phyloP scores from a whole-genome alignment of 1,139 yeast genomes.

The Meyerozyma athensensis region DNA sequence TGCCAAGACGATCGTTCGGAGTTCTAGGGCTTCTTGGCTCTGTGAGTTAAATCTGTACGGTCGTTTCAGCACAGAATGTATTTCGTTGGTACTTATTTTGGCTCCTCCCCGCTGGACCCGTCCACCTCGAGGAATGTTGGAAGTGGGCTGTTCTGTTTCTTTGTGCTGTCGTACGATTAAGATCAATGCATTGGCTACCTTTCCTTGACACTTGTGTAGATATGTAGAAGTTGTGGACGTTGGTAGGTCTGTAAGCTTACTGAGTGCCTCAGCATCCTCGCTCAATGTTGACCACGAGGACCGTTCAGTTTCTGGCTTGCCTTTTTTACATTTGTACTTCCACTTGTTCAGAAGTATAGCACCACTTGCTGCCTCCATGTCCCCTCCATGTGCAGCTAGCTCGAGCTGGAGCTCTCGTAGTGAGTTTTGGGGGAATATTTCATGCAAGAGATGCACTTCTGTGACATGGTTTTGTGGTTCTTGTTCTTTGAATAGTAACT shows the following conservation, averaged over 20 bases:
- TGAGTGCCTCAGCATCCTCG: not conserved
- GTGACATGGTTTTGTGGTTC: too few species aligned
- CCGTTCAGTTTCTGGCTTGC: too few species aligned
- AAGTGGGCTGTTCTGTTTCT: not conserved
- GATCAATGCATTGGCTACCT: not conserved
- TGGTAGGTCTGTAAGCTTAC: not conserved
- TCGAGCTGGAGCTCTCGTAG: not conserved
- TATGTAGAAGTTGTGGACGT: not conserved
- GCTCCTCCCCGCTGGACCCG: constrained; percentile 22
- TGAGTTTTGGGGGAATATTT: not conserved
- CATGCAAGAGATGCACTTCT: too few species aligned
- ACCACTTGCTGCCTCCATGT: not conserved
- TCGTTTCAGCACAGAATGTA: constrained; percentile 6
- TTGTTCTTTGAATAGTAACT: not conserved
- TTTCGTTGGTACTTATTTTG: not conserved
- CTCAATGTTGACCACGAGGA: not conserved
- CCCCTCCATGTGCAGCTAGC: not conserved
- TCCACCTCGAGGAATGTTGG: constrained; percentile 15
- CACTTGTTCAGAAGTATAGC: not conserved
- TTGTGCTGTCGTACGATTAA: not conserved
- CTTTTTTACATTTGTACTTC: too few species aligned
- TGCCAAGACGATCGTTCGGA: constrained; percentile 19
- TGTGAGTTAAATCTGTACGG: not conserved
- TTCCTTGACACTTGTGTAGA: not conserved
- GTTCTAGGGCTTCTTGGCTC: constrained; percentile 15